Evolutionary conservation across 352 stramenopile genomes (phyloP), one percentile per base, ranked within the genome.

Genomic region (Pythium sukuiense): DNA sequence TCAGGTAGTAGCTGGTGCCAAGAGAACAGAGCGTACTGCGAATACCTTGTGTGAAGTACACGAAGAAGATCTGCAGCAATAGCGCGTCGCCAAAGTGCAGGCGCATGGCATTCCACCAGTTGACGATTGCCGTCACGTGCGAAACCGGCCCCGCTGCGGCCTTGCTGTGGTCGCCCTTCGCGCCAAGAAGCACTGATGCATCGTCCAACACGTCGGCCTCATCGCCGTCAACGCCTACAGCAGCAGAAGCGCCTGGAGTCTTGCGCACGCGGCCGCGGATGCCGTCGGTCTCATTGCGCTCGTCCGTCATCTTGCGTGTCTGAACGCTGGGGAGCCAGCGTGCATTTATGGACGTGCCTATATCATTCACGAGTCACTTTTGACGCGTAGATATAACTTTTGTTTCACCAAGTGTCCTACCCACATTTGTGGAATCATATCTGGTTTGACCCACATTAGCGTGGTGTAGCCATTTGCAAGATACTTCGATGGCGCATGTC

Each of bases 11-110:
- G 59, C 83, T 92, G 53, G 83, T 90, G 32, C 83, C 81, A 13
- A 92, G 63, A 13, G 81, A 92, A 66, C 81, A 92, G 24, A 92
- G 71, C 53, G 83, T 92, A 65, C 76, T 88, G 52, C 83, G 83
- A 41, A 92, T 79, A 29, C 83, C 83, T 65, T 92, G 83, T 18
- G 83, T 92, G 52, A 90, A 92, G 80, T 92, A 92, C 12, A 92
- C 83, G 55, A 89, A 92, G 74, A 92, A 92, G 46, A 92, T 89
- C 67, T 92, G 83, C 26, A 90, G 71, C 70, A 92, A 65, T 30
- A 92, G 65, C 6, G 67, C 79, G 63, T 90, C 79, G 30, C 81
- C 83, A 56, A 90, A 90, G 62, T 92, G 81, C 50, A 81, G 33
- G 0, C 80, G 81, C 76, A 90, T 76, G 41, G 79, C 75, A 41